phyloP scores from a whole-genome alignment of 2,329 filamentous ascomycete genomes.

The Aspergillus caelatus region DNA sequence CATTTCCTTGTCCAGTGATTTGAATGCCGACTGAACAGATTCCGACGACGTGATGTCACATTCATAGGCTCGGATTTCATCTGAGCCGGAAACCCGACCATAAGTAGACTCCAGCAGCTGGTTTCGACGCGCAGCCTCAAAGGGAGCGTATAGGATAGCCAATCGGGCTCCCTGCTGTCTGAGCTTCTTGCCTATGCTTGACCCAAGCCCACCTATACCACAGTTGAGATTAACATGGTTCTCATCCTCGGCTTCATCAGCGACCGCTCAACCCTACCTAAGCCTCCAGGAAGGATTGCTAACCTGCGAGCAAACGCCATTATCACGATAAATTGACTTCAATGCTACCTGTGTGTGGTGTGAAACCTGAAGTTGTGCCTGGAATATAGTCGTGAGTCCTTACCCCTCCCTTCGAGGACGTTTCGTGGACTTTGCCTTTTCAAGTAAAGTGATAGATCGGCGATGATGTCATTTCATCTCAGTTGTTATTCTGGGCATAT shows the following conservation, averaged over 20 bases:
- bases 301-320: constrained; percentile 45
- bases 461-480: not conserved
- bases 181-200: constrained; percentile 46
- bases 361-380: not conserved
- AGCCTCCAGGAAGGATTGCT: constrained; percentile 47
- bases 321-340: not conserved
- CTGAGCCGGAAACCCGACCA: constrained; percentile 18
- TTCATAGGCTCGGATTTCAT: constrained; percentile 38
- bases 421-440: not conserved
- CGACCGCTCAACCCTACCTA: constrained; percentile 35
- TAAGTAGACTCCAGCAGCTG: constrained; percentile 42
- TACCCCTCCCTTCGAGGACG: not conserved
- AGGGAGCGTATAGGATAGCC: constrained; percentile 52
- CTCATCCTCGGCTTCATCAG: not conserved
- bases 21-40: constrained; percentile 49
- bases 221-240: not conserved
- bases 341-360: no score
- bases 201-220: constrained; percentile 43
- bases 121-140: constrained; percentile 44
- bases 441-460: not conserved
- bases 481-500: not conserved
- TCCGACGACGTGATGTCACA: constrained; percentile 54
- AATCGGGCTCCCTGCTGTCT: constrained; percentile 46
- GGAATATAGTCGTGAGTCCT: not conserved
- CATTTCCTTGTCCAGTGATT: constrained; percentile 35